Conservation (phyloP, 371 early-diverging fungal genomes). For the Capillidium rhysosporum region DNA sequence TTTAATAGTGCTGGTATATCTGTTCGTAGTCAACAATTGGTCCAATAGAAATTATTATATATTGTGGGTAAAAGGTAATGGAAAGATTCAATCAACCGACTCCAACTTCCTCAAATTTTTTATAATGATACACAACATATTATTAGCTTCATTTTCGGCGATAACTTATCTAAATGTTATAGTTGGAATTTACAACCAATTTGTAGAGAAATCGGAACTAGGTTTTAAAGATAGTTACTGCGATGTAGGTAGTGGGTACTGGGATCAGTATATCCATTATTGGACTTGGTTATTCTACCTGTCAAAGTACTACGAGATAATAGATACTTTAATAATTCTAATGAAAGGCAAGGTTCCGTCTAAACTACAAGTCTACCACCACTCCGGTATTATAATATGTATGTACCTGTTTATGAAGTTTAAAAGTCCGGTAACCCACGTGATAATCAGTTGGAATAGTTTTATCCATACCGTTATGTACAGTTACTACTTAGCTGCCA, state of each 20-base stretch:
- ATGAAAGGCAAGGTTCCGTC: constrained; percentile 40
- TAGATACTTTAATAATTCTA: constrained; percentile 70
- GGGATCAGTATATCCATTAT: background rate
- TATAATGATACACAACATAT: background rate
- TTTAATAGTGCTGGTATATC: background rate
- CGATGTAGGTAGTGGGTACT: background rate
- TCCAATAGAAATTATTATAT: background rate
- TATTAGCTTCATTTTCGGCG: background rate
- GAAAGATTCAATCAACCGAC: no score
- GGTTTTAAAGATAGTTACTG: background rate
- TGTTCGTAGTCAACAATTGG: background rate
- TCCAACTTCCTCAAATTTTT: background rate
- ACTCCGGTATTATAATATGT: constrained; percentile 70
- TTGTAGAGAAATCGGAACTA: background rate
- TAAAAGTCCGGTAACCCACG: constrained; percentile 22
- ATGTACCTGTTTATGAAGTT: constrained; percentile 36
- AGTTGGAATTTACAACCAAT: no score
- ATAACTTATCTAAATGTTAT: background rate
- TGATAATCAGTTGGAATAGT: constrained; percentile 48
- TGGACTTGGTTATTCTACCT: constrained; percentile 42
- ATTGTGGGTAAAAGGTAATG: background rate
- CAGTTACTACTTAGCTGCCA: constrained; percentile 59
- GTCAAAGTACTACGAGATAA: constrained; percentile 71
- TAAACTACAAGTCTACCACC: constrained; percentile 73
- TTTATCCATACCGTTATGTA: constrained; percentile 87